These are phyloP conservation scores for Eimeria sp. DNA, from an alignment of 169 alveolate genomes.

Conservation along the genomic window DNA sequence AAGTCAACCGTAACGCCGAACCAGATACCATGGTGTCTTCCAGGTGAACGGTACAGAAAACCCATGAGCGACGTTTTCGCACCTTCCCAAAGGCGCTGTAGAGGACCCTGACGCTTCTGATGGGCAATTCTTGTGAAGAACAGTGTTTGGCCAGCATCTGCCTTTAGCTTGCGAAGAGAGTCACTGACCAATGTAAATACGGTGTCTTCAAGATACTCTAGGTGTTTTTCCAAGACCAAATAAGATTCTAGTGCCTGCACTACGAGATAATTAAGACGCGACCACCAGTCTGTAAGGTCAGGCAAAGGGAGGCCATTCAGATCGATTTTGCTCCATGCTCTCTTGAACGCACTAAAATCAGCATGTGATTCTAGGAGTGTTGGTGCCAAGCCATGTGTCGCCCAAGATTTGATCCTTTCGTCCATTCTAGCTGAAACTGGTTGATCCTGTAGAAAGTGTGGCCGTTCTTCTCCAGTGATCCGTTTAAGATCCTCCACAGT, in stretches of 20 bases:
- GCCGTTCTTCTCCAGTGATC: slow-evolving; percentile 1
- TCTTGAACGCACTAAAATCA: slow-evolving; percentile 64
- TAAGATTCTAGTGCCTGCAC: slow-evolving; percentile 59
- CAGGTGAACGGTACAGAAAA: slow-evolving; percentile 66
- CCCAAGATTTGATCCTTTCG: slow-evolving; percentile 66
- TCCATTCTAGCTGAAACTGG: slow-evolving; percentile 62
- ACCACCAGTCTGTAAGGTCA: slow-evolving; percentile 81
- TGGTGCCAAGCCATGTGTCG: slow-evolving; percentile 61
- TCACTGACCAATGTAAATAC: slow-evolving; percentile 73
- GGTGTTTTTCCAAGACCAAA: slow-evolving; percentile 51
- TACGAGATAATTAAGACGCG: slow-evolving; percentile 60
- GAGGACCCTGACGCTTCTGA: slow-evolving; percentile 1
- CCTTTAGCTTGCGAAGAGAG: slow-evolving; percentile 24
- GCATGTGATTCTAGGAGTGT: slow-evolving; percentile 65
- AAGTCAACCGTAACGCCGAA: slow-evolving; percentile 76
- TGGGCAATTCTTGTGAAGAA: slow-evolving; percentile 70
- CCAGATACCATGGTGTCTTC: slow-evolving; percentile 78
- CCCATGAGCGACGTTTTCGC: slow-evolving; percentile 31
- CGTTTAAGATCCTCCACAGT: slow-evolving; percentile 22
- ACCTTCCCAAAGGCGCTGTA: slow-evolving; percentile 54
- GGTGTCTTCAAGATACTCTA: slow-evolving; percentile 70
- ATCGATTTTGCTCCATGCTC: slow-evolving; percentile 63
- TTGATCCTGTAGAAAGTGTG: slow-evolving; percentile 7
- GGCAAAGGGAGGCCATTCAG: slow-evolving; percentile 76
- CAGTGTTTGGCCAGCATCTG: slow-evolving; percentile 56